Base-by-base conservation (phyloP, 208 protist genomes). In the Jaenimonas drosophilae region DNA sequence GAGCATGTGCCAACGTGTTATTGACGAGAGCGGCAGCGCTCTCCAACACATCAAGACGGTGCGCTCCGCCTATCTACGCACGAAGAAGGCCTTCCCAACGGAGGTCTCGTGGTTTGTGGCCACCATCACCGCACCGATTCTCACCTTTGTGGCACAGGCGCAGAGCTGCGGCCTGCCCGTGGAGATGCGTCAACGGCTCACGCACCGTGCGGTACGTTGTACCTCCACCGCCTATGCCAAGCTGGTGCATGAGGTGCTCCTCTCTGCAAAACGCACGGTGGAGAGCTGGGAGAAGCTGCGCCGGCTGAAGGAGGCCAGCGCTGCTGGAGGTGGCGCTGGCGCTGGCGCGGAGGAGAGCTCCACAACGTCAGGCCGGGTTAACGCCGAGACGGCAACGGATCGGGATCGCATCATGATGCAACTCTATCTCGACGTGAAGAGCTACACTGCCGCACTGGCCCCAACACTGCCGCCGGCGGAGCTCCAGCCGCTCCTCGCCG, bases 251-350 rank as follows among this genome's bases (percentile, higher is more conserved):
- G 81, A 94, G 20, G 88, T 76, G 16, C 71, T 94, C 2, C 36
- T 91, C 21, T 69, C 76, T 0, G 86, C 82, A 7, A 89, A 88
- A 60, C 80, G 79, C 43, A 89, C 77, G 21, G 82, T 91, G 61
- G 78, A 91, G 39, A 81, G 82, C 54, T 89, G 76, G 78, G 86
- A 90, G 39, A 94, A 94, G 64, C 63, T 94, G 37, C 66, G 82
- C 6, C 68, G 76, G 5, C 60, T 66, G 11, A 88, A 85, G 42
- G 79, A 88, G 24, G 59, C 31, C 21, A 50, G 49, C 20, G 37
- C 21, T 6, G 41, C 31, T 26, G 38, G 26, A 24, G 42, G 25
- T 19, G 46, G 14, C 16, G 51, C 40, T 26, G 43, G 17, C 16
- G 36, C 19, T 23, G 25, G 16, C 2, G 43, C 44, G 4, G 56